A percentile compares a stretch with the other conserved stretches of the same genome.
These are phyloP conservation scores for Microcos paniculata DNA, from an alignment of 345 rosid genomes.

Conservation along the genomic window DNA sequence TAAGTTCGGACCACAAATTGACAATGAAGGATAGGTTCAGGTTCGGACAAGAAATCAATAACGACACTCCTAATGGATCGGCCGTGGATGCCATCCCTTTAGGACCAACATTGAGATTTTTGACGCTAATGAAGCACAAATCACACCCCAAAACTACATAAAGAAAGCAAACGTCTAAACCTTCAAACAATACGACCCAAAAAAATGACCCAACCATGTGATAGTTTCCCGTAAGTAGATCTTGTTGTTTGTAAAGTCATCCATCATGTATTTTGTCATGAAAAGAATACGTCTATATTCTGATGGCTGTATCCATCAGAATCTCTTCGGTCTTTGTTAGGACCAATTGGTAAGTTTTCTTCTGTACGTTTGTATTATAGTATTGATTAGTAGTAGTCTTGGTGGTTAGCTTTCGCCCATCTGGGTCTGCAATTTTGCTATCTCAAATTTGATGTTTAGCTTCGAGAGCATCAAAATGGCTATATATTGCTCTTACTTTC, in stretches of 20 bases:
- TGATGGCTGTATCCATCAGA: not conserved
- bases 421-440: not conserved
- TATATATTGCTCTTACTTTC: too few species aligned
- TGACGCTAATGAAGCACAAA: not conserved
- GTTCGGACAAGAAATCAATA: not conserved
- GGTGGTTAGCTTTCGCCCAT: not conserved
- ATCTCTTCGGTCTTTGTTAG: not conserved
- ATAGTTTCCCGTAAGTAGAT: not conserved
- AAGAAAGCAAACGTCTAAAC: not conserved
- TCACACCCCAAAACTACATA: not conserved
- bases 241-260: not conserved
- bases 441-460: not conserved
- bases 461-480: not conserved
- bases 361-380: not conserved
- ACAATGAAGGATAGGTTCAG: not conserved
- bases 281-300: not conserved
- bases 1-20: not conserved
- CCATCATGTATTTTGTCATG: not conserved
- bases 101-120: not conserved
- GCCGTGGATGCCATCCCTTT: not conserved
- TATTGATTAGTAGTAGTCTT: not conserved
- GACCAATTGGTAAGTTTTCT: conserved; percentile 10
- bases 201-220: not conserved
- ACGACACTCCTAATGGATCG: not conserved
- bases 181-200: not conserved